These are phyloP conservation scores for Penicillium occitanis DNA, from an alignment of 2,329 filamentous ascomycete species.

Conservation along the genomic window DNA sequence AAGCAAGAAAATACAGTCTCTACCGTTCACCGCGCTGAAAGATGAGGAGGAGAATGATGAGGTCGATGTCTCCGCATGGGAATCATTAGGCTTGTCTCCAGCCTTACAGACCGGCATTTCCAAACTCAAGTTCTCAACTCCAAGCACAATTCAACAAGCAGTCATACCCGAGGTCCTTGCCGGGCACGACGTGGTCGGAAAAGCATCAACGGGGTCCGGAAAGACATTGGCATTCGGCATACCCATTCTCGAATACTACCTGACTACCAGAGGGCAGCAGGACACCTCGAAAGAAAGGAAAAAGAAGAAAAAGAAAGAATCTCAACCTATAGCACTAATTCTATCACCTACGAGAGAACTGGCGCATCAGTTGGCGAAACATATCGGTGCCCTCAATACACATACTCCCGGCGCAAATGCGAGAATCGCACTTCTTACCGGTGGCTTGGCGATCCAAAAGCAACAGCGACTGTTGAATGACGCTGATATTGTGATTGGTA, in stretches of 20 bases:
- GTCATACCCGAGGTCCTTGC: slow-evolving; percentile 79
- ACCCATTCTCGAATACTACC: slow-evolving; percentile 82
- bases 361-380: slow-evolving; percentile 84
- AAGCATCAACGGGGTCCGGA: slow-evolving; percentile 92
- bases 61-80: slow-evolving; percentile 75
- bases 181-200: slow-evolving; percentile 90
- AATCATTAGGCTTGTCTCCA: slow-evolving; percentile 68
- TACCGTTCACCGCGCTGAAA: slow-evolving; percentile 39
- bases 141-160: slow-evolving; percentile 76
- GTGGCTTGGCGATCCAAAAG: slow-evolving; percentile 90
- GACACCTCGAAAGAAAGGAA: slow-evolving; percentile 35
- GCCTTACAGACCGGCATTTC: slow-evolving; percentile 71
- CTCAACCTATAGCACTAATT: slow-evolving; percentile 69
- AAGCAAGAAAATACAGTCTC: slow-evolving; percentile 27
- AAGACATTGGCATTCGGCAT: slow-evolving; percentile 96
- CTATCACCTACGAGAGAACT: slow-evolving; percentile 90
- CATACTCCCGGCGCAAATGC: slow-evolving; percentile 61
- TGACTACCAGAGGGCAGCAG: slow-evolving; percentile 50
- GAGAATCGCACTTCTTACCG: slow-evolving; percentile 79
- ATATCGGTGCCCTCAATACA: slow-evolving; percentile 73
- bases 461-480: slow-evolving; percentile 80
- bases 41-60: slow-evolving; percentile 45
- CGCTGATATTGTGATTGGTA: slow-evolving; percentile 90
- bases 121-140: slow-evolving; percentile 74
- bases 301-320: slow-evolving; percentile 41